Evolutionary conservation across 352 stramenopile species (phyloP).

Genomic region (Phytophthora boehmeriae): DNA sequence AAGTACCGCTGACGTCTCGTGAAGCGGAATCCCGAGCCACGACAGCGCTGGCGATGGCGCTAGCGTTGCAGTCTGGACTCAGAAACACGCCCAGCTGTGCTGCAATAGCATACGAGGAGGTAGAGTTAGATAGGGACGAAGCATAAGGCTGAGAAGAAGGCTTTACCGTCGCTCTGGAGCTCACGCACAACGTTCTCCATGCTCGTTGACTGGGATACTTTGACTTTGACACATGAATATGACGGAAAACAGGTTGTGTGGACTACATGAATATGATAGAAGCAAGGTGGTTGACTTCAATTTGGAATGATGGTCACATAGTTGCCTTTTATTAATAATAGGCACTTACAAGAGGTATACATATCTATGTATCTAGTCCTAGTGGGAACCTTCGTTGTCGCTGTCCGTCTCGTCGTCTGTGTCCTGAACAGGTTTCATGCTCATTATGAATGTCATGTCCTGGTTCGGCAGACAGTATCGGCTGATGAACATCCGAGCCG

Average conservation of each 20-base stretch:
- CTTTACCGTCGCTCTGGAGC: conserved; percentile 73
- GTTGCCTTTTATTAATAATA: neutral
- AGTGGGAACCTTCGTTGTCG: too few relatives aligned
- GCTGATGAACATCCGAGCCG: too few relatives aligned
- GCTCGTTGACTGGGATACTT: conserved; percentile 3
- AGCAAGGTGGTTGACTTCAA: conserved; percentile 1
- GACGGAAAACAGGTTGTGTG: conserved; percentile 15
- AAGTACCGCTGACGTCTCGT: conserved; percentile 23
- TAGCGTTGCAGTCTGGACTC: conserved; percentile 73
- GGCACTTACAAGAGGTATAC: too few relatives aligned
- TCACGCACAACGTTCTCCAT: conserved; percentile 80
- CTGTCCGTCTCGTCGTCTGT: too few relatives aligned
- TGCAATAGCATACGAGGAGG: conserved; percentile 23
- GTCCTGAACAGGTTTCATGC: neutral
- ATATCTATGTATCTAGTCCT: too few relatives aligned
- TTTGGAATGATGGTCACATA: too few relatives aligned
- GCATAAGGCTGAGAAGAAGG: neutral
- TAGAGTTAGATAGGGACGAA: conserved; percentile 1
- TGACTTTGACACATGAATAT: conserved; percentile 27
- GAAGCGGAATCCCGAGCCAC: conserved; percentile 68
- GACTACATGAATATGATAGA: conserved; percentile 1
- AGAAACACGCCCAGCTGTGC: conserved; percentile 81
- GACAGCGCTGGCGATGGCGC: conserved; percentile 76
- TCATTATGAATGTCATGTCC: neutral
- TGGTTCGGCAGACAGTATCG: neutral